Percentiles rank a stretch among this genome's conserved stretches.
Evolutionary conservation across 805 yeast genomes (phyloP).

Genomic region (Candida succiphila): DNA sequence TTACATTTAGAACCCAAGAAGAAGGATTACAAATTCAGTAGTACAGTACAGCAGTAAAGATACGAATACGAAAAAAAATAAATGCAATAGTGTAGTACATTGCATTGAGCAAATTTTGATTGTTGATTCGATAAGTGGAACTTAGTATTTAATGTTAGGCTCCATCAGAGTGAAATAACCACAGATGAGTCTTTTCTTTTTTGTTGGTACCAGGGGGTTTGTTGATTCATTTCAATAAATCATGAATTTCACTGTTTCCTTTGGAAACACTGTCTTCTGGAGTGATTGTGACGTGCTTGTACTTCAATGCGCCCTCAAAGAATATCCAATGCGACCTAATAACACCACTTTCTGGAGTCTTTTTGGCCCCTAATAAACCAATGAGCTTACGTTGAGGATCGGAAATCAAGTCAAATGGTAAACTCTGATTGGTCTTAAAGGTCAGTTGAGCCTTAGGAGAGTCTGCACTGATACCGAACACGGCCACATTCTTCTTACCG

Average conservation of each 20-base stretch:
- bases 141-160: too few species aligned
- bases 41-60: too few species aligned
- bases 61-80: too few species aligned
- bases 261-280: conserved; percentile 50
- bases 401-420: conserved; percentile 65
- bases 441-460: conserved; percentile 66
- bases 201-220: too few species aligned
- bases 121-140: too few species aligned
- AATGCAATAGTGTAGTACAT: too few species aligned
- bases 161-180: too few species aligned
- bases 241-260: conserved; percentile 49
- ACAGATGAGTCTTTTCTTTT: too few species aligned
- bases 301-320: conserved; percentile 58
- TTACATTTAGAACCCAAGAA: too few species aligned
- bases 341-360: conserved; percentile 57
- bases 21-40: too few species aligned
- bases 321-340: conserved; percentile 91
- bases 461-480: conserved; percentile 82
- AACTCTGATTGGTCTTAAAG: conserved; percentile 62
- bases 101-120: too few species aligned
- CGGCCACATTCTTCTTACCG: conserved; percentile 34
- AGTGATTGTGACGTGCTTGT: conserved; percentile 42
- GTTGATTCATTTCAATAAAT: too few species aligned
- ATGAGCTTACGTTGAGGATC: conserved; percentile 69
- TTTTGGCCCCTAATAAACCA: conserved; percentile 73